These are phyloP conservation scores for Rhododendron kiyosumense DNA, from an alignment of 148 eudicot species.

Conservation along the genomic window DNA sequence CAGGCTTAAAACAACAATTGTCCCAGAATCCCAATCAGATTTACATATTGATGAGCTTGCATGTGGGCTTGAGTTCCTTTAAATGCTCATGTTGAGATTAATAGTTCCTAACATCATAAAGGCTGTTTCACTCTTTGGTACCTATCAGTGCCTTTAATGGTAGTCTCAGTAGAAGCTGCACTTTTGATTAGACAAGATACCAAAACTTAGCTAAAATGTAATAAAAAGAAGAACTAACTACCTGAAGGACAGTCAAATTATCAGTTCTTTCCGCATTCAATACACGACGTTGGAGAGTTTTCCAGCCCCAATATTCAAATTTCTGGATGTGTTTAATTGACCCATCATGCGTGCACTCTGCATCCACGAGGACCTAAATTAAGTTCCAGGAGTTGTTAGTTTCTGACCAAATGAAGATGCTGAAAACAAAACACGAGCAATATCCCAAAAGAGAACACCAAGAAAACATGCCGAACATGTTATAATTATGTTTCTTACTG, in stretches of 20 bases:
- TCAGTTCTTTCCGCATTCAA: conserved; percentile 87
- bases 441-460: background rate
- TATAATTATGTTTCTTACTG: background rate
- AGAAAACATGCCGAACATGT: background rate
- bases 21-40: background rate
- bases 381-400: conserved; percentile 18
- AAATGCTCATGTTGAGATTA: background rate
- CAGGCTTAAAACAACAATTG: background rate
- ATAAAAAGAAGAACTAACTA: conserved; percentile 11
- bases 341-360: conserved; percentile 99
- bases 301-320: conserved; percentile 97
- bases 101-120: background rate
- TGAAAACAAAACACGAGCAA: background rate
- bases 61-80: background rate
- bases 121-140: background rate
- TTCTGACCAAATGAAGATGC: conserved; percentile 8
- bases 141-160: background rate
- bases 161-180: background rate
- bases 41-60: background rate
- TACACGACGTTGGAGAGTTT: conserved; percentile 83
- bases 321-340: conserved; percentile 90
- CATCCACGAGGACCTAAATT: conserved; percentile 93
- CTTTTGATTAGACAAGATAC: background rate
- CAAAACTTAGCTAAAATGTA: background rate
- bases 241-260: conserved; percentile 74